phyloP scores from a whole-genome alignment of 2,329 filamentous ascomycete genomes.

The Triangularia verruculosa region DNA sequence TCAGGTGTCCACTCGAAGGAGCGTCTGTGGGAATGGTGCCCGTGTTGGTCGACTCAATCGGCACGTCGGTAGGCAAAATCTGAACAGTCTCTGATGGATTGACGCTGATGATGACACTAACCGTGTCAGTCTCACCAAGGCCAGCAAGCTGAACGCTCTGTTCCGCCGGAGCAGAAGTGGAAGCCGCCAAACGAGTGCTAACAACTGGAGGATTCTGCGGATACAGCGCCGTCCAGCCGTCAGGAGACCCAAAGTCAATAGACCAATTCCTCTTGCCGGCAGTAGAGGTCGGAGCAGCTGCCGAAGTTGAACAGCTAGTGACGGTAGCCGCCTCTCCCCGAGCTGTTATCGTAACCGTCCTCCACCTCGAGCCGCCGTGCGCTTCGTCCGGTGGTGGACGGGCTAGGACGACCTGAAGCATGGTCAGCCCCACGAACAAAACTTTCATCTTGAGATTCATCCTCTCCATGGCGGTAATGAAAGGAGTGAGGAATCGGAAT shows the following conservation, averaged over 20 bases:
- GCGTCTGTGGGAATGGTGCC: constrained; percentile 15
- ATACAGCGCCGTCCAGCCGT: background rate
- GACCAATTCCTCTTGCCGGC: background rate
- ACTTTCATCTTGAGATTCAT: background rate
- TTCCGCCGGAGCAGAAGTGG: background rate
- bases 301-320: background rate
- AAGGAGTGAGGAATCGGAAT: background rate
- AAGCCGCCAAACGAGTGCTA: background rate
- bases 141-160: background rate
- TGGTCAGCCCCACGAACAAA: background rate
- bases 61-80: constrained; percentile 31
- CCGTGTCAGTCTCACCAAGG: constrained; percentile 10
- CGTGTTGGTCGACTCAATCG: constrained; percentile 31
- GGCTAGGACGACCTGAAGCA: background rate
- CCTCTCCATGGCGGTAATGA: background rate
- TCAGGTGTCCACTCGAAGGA: constrained; percentile 20
- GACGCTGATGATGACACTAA: constrained; percentile 34
- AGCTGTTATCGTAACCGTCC: background rate
- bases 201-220: background rate
- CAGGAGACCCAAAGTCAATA: background rate
- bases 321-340: background rate
- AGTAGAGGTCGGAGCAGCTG: background rate
- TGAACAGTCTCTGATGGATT: constrained; percentile 34
- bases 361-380: background rate
- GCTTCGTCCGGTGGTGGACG: background rate